phyloP scores from a whole-genome alignment of 176 grass and related monocot genomes.

The Secale cereale region DNA sequence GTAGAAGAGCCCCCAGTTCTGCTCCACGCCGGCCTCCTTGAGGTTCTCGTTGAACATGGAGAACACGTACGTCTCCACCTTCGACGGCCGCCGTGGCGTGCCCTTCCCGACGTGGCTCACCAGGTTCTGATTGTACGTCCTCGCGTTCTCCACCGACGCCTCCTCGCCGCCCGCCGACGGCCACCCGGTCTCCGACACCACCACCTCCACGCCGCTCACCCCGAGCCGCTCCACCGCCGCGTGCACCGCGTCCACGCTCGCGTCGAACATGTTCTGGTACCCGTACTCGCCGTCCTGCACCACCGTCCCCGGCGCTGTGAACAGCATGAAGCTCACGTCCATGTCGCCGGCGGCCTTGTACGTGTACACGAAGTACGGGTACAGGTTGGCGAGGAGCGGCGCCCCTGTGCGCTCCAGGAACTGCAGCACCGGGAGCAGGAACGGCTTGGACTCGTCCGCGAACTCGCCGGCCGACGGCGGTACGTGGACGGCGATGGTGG shows the following conservation, averaged over 20 bases:
- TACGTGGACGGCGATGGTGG: conserved; percentile 31
- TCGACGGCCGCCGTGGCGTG: conserved; percentile 42
- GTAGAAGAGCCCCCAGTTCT: conserved; percentile 63
- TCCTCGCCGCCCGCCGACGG: conserved; percentile 33
- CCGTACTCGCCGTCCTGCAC: conserved; percentile 47
- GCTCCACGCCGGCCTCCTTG: conserved; percentile 30
- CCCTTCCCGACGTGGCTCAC: conserved; percentile 39
- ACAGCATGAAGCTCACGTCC: conserved; percentile 47
- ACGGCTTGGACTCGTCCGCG: background rate
- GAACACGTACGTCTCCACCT: conserved; percentile 60
- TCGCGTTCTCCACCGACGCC: conserved; percentile 34
- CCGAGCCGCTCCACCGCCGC: conserved; percentile 45
- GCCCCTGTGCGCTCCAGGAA: conserved; percentile 46
- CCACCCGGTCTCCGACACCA: conserved; percentile 70
- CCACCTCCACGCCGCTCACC: conserved; percentile 20
- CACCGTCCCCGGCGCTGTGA: conserved; percentile 21
- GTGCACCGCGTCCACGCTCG: conserved; percentile 44
- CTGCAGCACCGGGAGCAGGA: conserved; percentile 36
- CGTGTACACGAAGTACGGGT: conserved; percentile 62
- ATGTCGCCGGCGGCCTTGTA: background rate
- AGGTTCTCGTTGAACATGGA: conserved; percentile 72
- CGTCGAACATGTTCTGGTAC: conserved; percentile 71
- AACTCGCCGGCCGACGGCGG: conserved; percentile 57
- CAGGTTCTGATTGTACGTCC: conserved; percentile 69
- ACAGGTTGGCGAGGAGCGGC: conserved; percentile 52